Evolutionary conservation across 2,329 filamentous ascomycete species (phyloP).

Genomic region (Sclerotinia subarctica): DNA sequence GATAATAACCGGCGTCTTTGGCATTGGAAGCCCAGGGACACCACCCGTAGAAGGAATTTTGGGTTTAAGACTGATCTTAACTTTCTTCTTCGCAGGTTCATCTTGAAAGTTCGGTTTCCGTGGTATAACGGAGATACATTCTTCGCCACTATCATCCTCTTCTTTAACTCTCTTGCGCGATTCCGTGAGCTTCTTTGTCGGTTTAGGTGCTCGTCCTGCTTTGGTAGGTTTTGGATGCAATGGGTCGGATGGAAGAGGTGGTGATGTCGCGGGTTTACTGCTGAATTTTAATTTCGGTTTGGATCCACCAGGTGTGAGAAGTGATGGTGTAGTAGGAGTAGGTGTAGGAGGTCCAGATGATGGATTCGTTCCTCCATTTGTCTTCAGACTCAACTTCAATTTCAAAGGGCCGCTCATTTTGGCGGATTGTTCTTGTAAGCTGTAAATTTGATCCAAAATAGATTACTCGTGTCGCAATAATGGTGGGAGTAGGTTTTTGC

Average conservation of each 20-base stretch:
- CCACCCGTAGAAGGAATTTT: constrained; percentile 14
- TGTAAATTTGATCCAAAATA: not conserved
- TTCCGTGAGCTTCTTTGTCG: constrained; percentile 54
- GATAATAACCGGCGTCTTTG: constrained; percentile 40
- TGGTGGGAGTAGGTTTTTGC: not conserved
- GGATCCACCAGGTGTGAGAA: constrained; percentile 28
- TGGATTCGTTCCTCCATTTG: constrained; percentile 14
- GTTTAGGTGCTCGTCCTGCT: constrained; percentile 57
- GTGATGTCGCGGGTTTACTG: constrained; percentile 29
- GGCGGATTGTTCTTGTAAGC: not conserved
- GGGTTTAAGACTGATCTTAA: constrained; percentile 44
- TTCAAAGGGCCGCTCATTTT: constrained; percentile 30
- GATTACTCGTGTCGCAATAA: not conserved
- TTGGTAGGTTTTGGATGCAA: constrained; percentile 50
- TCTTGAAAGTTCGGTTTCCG: not conserved
- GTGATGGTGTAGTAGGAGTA: constrained; percentile 24
- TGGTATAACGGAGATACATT: constrained; percentile 33
- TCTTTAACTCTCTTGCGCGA: constrained; percentile 58
- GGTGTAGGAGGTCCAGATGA: constrained; percentile 21
- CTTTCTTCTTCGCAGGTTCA: constrained; percentile 41
- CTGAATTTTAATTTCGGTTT: constrained; percentile 37
- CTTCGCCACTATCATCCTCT: constrained; percentile 50
- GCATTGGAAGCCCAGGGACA: constrained; percentile 26
- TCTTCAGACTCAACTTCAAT: constrained; percentile 25
- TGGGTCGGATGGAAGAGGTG: constrained; percentile 24